These are phyloP conservation scores for Astrothelium subdiscretum DNA, from an alignment of 495 filamentous ascomycete species.

Conservation along the genomic window DNA sequence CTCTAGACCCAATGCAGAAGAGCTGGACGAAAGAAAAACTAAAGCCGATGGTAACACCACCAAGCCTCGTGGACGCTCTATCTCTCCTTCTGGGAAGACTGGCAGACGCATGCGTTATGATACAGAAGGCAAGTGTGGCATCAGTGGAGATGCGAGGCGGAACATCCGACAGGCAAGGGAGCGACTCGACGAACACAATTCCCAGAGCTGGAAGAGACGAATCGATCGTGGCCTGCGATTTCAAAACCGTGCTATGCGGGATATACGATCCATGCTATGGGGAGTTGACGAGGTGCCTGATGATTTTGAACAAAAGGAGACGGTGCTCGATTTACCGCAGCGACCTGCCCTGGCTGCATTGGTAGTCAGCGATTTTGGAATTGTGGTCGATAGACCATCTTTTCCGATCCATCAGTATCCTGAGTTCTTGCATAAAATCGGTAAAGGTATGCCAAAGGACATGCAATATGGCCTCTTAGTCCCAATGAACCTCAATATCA, in stretches of 20 bases:
- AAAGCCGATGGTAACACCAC: neutral
- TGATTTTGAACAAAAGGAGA: conserved; percentile 71
- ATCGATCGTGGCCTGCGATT: conserved; percentile 66
- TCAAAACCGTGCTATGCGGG: conserved; percentile 61
- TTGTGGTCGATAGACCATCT: conserved; percentile 83
- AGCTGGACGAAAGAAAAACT: conserved; percentile 2
- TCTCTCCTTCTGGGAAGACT: conserved; percentile 29
- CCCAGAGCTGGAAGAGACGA: conserved; percentile 82
- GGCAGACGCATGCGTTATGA: conserved; percentile 59
- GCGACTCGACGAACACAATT: conserved; percentile 66
- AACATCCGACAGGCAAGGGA: conserved; percentile 62
- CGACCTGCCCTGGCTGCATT: conserved; percentile 73
- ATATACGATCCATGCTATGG: conserved; percentile 70
- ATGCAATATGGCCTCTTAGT: conserved; percentile 83
- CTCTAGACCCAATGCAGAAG: conserved; percentile 13
- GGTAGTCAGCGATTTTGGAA: conserved; percentile 71
- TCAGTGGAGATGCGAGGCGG: conserved; percentile 58
- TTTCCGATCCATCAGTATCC: conserved; percentile 74
- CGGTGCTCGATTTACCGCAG: conserved; percentile 74
- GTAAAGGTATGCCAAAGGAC: conserved; percentile 88
- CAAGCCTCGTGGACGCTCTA: conserved; percentile 23
- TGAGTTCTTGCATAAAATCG: conserved; percentile 71
- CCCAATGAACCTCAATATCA: conserved; percentile 78
- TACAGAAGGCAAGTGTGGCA: conserved; percentile 55
- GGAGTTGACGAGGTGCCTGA: conserved; percentile 71